Evolutionary conservation across 2,329 filamentous ascomycete species (phyloP).

Genomic region (Microascus cirrosus): DNA sequence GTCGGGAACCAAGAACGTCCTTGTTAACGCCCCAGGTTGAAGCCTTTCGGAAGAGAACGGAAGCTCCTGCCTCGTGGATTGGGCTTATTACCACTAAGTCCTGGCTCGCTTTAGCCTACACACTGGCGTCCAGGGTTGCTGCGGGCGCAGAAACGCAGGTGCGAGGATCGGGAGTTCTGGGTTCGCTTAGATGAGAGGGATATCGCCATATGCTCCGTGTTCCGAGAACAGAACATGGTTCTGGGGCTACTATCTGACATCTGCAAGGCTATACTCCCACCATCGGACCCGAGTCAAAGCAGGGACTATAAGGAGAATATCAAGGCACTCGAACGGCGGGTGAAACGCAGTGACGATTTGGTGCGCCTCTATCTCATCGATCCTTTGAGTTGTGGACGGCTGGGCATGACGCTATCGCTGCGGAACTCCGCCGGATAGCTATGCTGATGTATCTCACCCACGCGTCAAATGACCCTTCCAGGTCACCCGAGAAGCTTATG

Average conservation of each 20-base stretch:
- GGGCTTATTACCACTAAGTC: conserved; percentile 17
- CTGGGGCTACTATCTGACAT: background rate
- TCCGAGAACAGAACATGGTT: background rate
- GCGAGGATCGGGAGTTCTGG: background rate
- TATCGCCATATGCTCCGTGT: background rate
- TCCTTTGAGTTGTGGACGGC: background rate
- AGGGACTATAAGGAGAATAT: background rate
- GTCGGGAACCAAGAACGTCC: conserved; percentile 11
- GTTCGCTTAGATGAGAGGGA: background rate
- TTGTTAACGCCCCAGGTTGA: conserved; percentile 3
- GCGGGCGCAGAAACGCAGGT: background rate
- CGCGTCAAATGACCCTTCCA: conserved; percentile 7
- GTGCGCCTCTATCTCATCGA: no score
- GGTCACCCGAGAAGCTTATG: conserved; percentile 4
- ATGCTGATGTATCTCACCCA: conserved; percentile 19
- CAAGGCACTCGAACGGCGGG: background rate
- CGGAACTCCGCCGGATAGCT: conserved; percentile 15
- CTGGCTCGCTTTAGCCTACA: conserved; percentile 15
- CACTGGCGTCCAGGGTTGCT: conserved; percentile 12
- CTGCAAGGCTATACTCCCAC: background rate
- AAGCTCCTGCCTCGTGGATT: conserved; percentile 12
- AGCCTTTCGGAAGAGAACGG: background rate
- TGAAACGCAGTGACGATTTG: background rate
- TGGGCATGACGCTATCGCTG: background rate
- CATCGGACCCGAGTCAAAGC: background rate